Base-by-base conservation (phyloP, 2,329 filamentous ascomycete species). In the Lasiodiplodia hormozganensis region DNA sequence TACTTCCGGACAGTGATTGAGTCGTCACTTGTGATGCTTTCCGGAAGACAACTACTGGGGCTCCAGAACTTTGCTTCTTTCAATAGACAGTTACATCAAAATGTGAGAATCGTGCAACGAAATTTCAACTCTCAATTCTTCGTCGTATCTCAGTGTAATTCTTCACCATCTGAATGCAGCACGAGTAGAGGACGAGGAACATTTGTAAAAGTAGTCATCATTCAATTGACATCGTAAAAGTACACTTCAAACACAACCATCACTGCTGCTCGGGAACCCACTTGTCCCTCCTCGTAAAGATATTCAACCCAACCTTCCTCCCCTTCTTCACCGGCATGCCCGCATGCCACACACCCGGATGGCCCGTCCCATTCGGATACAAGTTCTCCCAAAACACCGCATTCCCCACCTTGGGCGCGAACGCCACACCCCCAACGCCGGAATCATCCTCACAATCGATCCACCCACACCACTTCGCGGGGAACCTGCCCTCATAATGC, bases 231-330 rank as follows among this genome's bases (percentile, higher is more conserved):
- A 34, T 34, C 31, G 31, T 34, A 34, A 34, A 34, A 34, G 8
- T 8, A 8, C 28, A 7, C 28, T 31, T 8, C 8, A 6, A 31
- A 31, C 28, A 8, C 5, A 31, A 31, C 28, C 28, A 31, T 34
- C 34, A 58, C 34, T n/a, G 11, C 54, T 58, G 54, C 54, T 43
- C 54, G 5, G 54, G 54, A 34, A 58, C 54, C 54, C 54, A 58
- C 21, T 28, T 40, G 43, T 43, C 51, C 57, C 40, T 34, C 57
- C 60, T 49, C n/a, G 84, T 85, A 83, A 83, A 86, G 43, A 85
- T 85, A 68, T 85, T 85, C 82, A 85, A 84, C 12, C 84, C 84
- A 67, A 85, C 80, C 75, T 86, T 85, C 49, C 78, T 78, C 7
- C 84, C 84, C 38, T 74, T 77, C 6, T 80, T 80, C 3, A 85